Evolutionary conservation across 1,284 basidiomycete genomes (phyloP).

Genomic region (Puccinia novopanici): DNA sequence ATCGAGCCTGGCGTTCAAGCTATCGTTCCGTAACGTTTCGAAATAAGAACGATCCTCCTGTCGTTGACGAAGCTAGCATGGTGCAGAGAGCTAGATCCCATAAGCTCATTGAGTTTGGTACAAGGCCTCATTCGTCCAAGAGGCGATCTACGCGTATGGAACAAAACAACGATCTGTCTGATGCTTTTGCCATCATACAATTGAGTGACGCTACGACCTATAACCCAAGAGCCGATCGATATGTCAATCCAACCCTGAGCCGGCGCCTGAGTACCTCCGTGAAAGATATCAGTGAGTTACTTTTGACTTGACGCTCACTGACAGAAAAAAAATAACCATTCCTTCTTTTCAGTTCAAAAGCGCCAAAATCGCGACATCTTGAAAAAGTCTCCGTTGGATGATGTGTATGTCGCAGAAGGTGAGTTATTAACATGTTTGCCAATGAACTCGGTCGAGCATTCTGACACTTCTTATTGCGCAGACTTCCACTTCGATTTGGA

Average conservation of each 20-base stretch:
- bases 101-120: constrained; percentile 20
- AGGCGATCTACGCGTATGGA: background rate
- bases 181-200: constrained; percentile 35
- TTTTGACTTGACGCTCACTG: background rate
- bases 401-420: constrained; percentile 13
- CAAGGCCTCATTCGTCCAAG: background rate
- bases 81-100: background rate
- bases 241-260: constrained; percentile 37
- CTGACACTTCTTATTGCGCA: background rate
- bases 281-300: constrained; percentile 39
- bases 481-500: constrained; percentile 42
- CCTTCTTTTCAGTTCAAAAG: constrained; percentile 36
- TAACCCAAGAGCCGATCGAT: constrained; percentile 18
- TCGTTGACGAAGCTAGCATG: background rate
- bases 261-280: constrained; percentile 34
- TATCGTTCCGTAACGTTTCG: constrained; percentile 10
- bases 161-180: constrained; percentile 26
- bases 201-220: constrained; percentile 17
- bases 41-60: background rate
- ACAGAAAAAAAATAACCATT: background rate
- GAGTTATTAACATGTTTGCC: background rate
- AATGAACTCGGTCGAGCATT: background rate
- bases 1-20: constrained; percentile 10
- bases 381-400: constrained; percentile 7
- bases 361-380: constrained; percentile 1